Evolutionary conservation across 352 stramenopile species (phyloP), one percentile per base, ranked within the genome.

Genomic region (Phytophthora kernoviae): DNA sequence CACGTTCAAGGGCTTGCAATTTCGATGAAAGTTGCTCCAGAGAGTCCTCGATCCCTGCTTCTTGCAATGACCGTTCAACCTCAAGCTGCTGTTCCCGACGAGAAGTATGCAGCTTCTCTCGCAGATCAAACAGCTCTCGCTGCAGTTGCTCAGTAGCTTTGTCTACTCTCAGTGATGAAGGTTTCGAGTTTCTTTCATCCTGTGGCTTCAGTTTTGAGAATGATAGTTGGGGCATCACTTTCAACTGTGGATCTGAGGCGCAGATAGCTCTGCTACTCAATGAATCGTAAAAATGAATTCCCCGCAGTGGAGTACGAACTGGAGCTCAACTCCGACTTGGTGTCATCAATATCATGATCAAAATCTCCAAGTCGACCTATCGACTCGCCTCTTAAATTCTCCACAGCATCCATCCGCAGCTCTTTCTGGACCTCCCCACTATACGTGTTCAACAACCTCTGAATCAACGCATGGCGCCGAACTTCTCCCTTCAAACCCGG

Each of bases 211-310:
- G 32, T 5, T 21, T 49, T 17, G 36, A 44, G 7, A 67, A 44
- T 0, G 62, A 55, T 32, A 54, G 21, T 42, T 62, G 27, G 7
- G 46, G 40, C 27, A 55, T 68, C 5, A 67, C 17, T 43, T 59
- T 18, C 14, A 56, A 21, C 7, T 52, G 7, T 17, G 40, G 22
- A 3, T 54, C 34, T 2, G 22, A 9, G 10, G 44, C 44, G 2
- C 9, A 21, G 5, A 12, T 54, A 17, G 14, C 21, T 39, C 51
- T 53, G 27, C n/a, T 43, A 21, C 41, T 61, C 4, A 34, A 12
- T 14, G 57, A 7, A 12, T 81, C 73, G 26, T 77, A 83, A 40
- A 79, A 85, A 85, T 56, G 41, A 82, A 82, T 17, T 82, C 73
- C 3, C 55, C 9, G 67, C 70, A 2, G 49, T 63, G 14, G 76